Base-by-base conservation (phyloP, 2,329 filamentous ascomycete genomes). In the Colletotrichum sojae region DNA sequence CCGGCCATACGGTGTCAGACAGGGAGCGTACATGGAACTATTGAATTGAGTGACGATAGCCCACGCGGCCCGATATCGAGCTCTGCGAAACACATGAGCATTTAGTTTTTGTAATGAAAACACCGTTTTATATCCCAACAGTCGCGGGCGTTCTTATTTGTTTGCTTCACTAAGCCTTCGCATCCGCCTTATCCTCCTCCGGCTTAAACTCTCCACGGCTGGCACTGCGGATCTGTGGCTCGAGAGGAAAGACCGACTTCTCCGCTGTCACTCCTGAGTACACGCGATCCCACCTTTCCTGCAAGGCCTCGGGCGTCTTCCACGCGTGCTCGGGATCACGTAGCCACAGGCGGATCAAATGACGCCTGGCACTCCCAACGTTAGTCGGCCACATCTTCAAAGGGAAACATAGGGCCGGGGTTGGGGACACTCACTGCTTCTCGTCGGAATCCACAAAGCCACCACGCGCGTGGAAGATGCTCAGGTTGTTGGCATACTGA, bases 401-500 rank as follows among this genome's bases (percentile, higher is more conserved):
- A 36, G 62, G 79, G 81, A 15, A 8, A 52, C 31, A 31, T 6
- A 27, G 5, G 13, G 36, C 57, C 15, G 10, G 6, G 36, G 31
- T 4, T 3, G 6, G 18, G 2, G 9, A 36, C 1, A 78, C 83
- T 77, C 75, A 85, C 83, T 80, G 78, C 65, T 84, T 82, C 49
- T 82, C 80, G 0, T 73, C 73, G 0, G 80, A 81, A 63, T 87
- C 83, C 0, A 72, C 78, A 69, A 88, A 89, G 0, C 80, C 83
- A 15, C 83, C 84, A 2, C 87, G 79, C 0, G 84, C 83, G 68
- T 89, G 87, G 51, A 89, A 83, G 2, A 89, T 73, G 49, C 83
- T 83, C 45, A 88, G 73, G 73, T 89, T 89, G 71, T 89, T 89
- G 31, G 84, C 81, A 63, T 83, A 89, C 68, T 86, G 84, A 13